phyloP scores from a whole-genome alignment of 2,329 filamentous ascomycete genomes.

The Aspergillus fumigatus region DNA sequence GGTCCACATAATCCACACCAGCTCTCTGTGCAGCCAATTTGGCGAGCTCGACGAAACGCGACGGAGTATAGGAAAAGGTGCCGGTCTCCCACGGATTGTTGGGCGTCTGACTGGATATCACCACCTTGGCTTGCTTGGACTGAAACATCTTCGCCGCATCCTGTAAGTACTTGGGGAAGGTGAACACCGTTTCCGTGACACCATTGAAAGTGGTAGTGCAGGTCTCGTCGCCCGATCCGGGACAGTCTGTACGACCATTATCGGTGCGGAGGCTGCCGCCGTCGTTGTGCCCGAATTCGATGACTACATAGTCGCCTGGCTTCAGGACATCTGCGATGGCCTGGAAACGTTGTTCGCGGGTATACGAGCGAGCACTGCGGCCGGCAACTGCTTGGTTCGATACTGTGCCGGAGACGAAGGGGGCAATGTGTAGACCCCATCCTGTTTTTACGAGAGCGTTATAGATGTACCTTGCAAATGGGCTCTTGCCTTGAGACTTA shows the following conservation, averaged over 20 bases:
- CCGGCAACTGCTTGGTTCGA: conserved; percentile 64
- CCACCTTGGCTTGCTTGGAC: conserved; percentile 56
- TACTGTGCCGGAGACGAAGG: conserved; percentile 45
- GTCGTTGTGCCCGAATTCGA: conserved; percentile 71
- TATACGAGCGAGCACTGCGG: conserved; percentile 62
- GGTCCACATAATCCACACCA: conserved; percentile 55
- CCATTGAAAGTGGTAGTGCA: conserved; percentile 52
- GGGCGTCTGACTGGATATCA: conserved; percentile 57
- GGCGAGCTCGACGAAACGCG: conserved; percentile 56
- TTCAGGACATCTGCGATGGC: conserved; percentile 51
- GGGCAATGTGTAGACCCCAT: conserved; percentile 60
- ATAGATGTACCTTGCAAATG: background rate
- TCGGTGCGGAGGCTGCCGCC: conserved; percentile 56
- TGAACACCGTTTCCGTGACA: conserved; percentile 53
- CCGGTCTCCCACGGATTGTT: conserved; percentile 61
- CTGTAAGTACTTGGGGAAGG: conserved; percentile 57
- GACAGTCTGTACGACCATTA: conserved; percentile 59
- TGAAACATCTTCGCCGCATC: conserved; percentile 53
- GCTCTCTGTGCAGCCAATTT: conserved; percentile 42
- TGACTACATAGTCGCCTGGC: conserved; percentile 61
- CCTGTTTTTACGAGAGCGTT: conserved; percentile 35
- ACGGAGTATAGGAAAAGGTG: conserved; percentile 44
- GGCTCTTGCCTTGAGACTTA: conserved; percentile 7
- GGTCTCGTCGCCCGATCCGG: conserved; percentile 50
- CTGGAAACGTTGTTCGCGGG: conserved; percentile 61